A percentile compares a stretch with the other conserved stretches of the same genome.
phyloP scores from a whole-genome alignment of 2,329 filamentous ascomycete genomes.

The Sporothrix sp. region DNA sequence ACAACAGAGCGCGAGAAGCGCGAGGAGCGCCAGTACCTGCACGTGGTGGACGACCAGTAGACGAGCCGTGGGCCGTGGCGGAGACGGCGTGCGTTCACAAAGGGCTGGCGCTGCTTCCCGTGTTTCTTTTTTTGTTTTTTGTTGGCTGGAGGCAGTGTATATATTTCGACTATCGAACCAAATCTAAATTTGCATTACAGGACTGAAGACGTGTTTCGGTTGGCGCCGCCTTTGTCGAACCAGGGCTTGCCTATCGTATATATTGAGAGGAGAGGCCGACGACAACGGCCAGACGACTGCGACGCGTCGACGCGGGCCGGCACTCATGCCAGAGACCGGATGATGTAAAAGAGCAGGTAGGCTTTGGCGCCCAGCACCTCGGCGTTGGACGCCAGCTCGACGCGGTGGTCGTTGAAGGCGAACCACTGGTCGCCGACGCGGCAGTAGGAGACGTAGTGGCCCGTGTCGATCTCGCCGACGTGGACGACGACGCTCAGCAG shows the following conservation, averaged over 20 bases:
- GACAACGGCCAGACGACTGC: no score
- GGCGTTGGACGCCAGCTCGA: conserved; percentile 71
- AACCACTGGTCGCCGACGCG: conserved; percentile 86
- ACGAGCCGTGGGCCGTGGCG: neutral
- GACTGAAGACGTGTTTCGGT: neutral
- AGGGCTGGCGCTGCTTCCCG: neutral
- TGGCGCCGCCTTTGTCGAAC: no score
- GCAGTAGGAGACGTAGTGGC: conserved; percentile 87
- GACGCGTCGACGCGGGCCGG: no score
- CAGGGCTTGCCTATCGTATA: no score
- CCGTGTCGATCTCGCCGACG: conserved; percentile 84
- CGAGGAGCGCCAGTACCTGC: conserved; percentile 94
- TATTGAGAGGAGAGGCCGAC: no score
- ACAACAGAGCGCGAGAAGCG: conserved; percentile 89
- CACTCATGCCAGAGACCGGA: conserved; percentile 47
- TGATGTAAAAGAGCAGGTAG: conserved; percentile 83
- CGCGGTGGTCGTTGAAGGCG: conserved; percentile 89
- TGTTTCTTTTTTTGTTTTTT: neutral
- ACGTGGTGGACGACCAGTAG: conserved; percentile 82
- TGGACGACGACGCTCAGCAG: conserved; percentile 86
- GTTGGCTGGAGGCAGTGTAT: conserved; percentile 7
- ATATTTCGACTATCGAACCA: conserved; percentile 2
- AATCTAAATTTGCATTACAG: neutral
- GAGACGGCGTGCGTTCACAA: neutral
- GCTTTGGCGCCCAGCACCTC: conserved; percentile 81